Base-by-base conservation (phyloP, 352 stramenopile species). In the Phytophthora colocasiae region DNA sequence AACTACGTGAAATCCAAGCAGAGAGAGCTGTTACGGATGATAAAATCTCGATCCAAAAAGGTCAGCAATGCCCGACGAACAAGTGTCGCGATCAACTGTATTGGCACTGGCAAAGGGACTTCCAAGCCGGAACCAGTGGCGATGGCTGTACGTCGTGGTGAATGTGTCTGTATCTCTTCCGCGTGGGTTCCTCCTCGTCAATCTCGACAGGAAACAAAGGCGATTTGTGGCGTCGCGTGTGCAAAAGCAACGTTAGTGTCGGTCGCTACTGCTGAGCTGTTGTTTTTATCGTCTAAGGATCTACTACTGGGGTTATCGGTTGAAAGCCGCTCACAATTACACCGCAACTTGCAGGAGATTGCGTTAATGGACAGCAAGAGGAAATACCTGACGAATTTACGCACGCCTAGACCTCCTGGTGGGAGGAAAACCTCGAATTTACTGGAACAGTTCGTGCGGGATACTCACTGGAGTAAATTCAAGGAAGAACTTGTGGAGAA, bases 91-190 rank as follows among this genome's bases (percentile, higher is more conserved):
- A 56, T 52, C 34, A 70, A 66, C 24, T 62, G 51, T 31, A 43
- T 53, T n/a, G 48, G 31, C 14, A 46, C 45, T 4, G 38, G 41
- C 14, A 66, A 43, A 32, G 26, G 29, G 1, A 22, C n/a, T 15
- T 56, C 27, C 26, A 59, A 8, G 22, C 40, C 39, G 0, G 29
- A 53, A 22, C 48, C 54, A 36, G 9, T 72, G 4, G 77, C 74
- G 1, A 53, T 59, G 12, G 51, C 74, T 5, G 45, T 85, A 36
- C 74, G 54, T 3, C 73, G 80, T 19, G 81, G 79, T 1, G 76
- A 75, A 4, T 84, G 78, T 56, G 85, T 89, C 57, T 78, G 73
- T 45, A 76, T 77, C 26, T 83, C 75, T 5, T 86, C 79, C 10
- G 77, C 79, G 8, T 91, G 80, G 81, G 71, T 89, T 14, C 80